Evolutionary conservation across 2,329 filamentous ascomycete genomes (phyloP).

Genomic region (Fusarium kyushuense): DNA sequence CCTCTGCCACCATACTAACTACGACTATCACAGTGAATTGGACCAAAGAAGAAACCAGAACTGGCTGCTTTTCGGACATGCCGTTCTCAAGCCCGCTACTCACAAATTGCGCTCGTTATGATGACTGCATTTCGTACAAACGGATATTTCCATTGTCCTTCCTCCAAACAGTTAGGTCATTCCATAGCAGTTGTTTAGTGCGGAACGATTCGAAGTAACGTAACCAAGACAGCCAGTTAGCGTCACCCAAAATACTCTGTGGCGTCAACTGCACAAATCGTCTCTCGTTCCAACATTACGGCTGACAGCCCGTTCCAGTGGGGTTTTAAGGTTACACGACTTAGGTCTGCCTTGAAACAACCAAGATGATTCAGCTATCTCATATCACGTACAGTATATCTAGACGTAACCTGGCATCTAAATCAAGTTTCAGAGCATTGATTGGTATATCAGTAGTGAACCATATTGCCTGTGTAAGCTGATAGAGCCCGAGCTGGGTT

Average conservation of each 20-base stretch:
- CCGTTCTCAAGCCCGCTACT: neutral
- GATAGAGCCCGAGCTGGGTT: no score
- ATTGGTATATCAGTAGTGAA: neutral
- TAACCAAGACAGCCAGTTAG: neutral
- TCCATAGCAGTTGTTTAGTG: neutral
- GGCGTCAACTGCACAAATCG: neutral
- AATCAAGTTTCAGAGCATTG: fast-evolving
- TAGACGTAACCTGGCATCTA: neutral
- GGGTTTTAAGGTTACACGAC: neutral
- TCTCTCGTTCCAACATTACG: neutral
- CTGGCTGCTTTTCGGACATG: neutral
- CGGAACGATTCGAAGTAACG: neutral
- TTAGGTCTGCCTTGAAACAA: neutral
- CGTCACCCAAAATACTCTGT: neutral
- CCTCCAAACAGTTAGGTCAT: neutral
- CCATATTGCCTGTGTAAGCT: no score
- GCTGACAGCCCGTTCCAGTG: neutral
- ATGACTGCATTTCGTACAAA: neutral
- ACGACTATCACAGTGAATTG: neutral
- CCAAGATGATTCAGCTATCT: neutral
- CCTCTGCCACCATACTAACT: neutral
- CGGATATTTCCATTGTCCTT: neutral
- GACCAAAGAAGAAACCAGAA: neutral
- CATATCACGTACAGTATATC: neutral
- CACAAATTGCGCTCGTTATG: neutral